Evolutionary conservation across 345 rosid genomes (phyloP), one percentile per base, ranked within the genome.

Genomic region (Sonneratia caseolaris): DNA sequence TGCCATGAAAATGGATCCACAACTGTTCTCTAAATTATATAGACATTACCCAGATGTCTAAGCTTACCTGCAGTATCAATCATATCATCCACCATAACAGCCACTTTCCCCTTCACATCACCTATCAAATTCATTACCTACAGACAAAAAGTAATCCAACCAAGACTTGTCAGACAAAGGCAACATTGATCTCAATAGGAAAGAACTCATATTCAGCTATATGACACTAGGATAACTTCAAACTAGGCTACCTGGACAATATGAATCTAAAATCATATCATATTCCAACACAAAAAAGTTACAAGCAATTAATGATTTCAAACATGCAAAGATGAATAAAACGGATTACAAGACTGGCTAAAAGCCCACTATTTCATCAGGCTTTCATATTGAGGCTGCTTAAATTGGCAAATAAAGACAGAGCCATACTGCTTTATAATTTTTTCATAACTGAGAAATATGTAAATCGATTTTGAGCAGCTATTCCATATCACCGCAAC

Each of bases 91-190:
- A 92, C 97, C 97, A 95, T 87, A 64, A 95, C 93, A 12, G 97
- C 99, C 72, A 91, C 97, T 80, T 92, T 95, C 43, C 99, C 99
- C 82, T 82, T 92, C 37, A 91, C 98, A 82, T 90, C 97, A 69
- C 98, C 97, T 3, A 94, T 94, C 84, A 94, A 82, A 80, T 94
- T 94, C 97, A 94, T 91, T 70, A 94, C 97, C 98, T 91, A 85
- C 70, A 86, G 27, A 71, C 5, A 27, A 68, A 55, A 43, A 43
- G 0, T 40, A 48, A 40, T 36, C 4, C 51, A 9, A 68, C 40
- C 27, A 68, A 15, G 27, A 67, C 14, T 67, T 37, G 27, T 22
- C 21, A 37, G 48, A 18, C 47, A 36, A 37, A 11, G 16, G 24
- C n/a, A 36, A 37, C 47, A 37, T 13, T 42, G 21, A 36, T 37